These are phyloP conservation scores for Dryas integrifolia DNA, from an alignment of 331 rosid genomes.

Conservation along the genomic window DNA sequence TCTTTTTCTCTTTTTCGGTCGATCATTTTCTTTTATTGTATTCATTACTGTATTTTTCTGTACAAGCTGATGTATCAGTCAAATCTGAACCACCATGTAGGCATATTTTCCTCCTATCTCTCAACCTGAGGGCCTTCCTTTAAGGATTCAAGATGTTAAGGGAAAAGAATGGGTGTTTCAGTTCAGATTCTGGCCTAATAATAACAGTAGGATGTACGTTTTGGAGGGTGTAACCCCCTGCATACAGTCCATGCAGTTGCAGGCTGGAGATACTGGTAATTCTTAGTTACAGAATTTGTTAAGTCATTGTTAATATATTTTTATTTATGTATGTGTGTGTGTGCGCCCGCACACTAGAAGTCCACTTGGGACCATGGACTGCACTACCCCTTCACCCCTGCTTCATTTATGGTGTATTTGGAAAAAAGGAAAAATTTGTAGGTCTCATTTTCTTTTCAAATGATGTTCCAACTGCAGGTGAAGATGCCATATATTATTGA, in stretches of 20 bases:
- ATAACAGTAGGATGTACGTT: slow-evolving; percentile 99
- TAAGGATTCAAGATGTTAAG: slow-evolving; percentile 91
- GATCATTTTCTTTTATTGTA: not conserved
- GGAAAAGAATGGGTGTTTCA: slow-evolving; percentile 99
- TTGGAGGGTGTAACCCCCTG: slow-evolving; percentile 99
- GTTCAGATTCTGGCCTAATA: slow-evolving; percentile 99
- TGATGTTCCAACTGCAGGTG: not conserved
- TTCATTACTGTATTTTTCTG: slow-evolving; percentile 3
- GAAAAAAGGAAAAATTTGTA: not conserved
- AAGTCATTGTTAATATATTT: slow-evolving; percentile 13
- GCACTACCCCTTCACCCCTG: not conserved
- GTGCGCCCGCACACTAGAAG: not conserved
- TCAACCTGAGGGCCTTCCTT: slow-evolving; percentile 99
- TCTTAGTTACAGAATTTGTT: slow-evolving; percentile 20
- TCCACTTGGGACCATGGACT: not conserved
- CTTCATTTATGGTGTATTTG: not conserved
- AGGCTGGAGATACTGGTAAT: slow-evolving; percentile 98
- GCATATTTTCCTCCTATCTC: slow-evolving; percentile 98
- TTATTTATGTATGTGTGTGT: not conserved
- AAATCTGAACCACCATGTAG: slow-evolving; percentile 49
- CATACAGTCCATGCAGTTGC: slow-evolving; percentile 99
- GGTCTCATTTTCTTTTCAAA: not conserved
- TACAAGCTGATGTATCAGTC: slow-evolving; percentile 22
- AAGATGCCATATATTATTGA: not conserved
- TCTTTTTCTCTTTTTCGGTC: too few species aligned